Base-by-base conservation (phyloP, 768 basidiomycete genomes). In the Macrolepiota albuminosa region DNA sequence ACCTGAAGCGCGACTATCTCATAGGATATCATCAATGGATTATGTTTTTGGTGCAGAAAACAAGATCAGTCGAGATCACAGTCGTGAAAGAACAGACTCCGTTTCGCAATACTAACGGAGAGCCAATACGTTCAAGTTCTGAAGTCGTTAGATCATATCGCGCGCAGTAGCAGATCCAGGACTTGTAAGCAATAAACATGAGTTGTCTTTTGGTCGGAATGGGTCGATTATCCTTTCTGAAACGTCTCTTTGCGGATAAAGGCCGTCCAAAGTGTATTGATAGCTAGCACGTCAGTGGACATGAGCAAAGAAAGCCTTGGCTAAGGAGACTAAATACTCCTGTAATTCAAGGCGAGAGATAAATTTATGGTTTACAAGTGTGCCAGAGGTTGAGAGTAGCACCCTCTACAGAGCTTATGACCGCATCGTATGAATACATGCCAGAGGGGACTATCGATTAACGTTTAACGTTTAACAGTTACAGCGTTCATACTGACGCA, bases 11-110 rank as follows among this genome's bases (percentile, higher is more conserved):
- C 4, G 2, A 43, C 9, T 31, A n/a, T 45, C 26, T 21, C 13
- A 34, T 1, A 76, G 75, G 79, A 80, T 61, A 73, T 80, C 56
- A 54, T 77, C 3, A 63, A 65, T 16, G 75, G 63, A 0, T 31
- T 77, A 9, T 71, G 68, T 54, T 77, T 76, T 62, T 77, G 77
- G 78, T 68, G 63, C 43, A 68, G 18, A 59, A 47, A 34, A 33
- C 31, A 18, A 42, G 13, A 10, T 29, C 33, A 46, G 56, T 58
- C n/a, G 49, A 59, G 14, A 58, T 61, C 31, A 43, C n/a, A 40
- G 34, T 47, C 5, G 46, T 55, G n/a, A 54, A 40, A 33, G 54
- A 56, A 24, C 3, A 10, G 36, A 36, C 8, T 36, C 36, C 33
- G n/a, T 36, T 47, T 10, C 6, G 24, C 11, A 4, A 40, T n/a